Evolutionary conservation across 1,139 yeast species (phyloP).

Genomic region (Scheffersomyces parashehatae): DNA sequence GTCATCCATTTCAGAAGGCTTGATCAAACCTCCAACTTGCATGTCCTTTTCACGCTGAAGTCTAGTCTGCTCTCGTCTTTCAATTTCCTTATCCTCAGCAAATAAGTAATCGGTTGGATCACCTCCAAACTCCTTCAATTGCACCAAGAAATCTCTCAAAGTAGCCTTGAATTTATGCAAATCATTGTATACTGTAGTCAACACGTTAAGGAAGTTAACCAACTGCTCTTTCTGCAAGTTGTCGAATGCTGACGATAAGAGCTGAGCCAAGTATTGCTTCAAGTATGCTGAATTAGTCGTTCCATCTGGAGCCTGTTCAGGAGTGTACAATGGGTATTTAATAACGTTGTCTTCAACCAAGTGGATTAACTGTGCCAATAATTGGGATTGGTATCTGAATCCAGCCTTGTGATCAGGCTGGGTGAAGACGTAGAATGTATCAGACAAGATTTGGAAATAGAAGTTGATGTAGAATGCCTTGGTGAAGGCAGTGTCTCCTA

Average conservation of each 20-base stretch:
- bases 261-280: constrained; percentile 78
- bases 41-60: constrained; percentile 79
- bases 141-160: constrained; percentile 93
- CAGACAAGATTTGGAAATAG: constrained; percentile 86
- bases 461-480: constrained; percentile 86
- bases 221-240: constrained; percentile 85
- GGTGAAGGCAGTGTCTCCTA: constrained; percentile 77
- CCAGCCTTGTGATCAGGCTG: constrained; percentile 99
- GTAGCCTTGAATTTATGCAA: constrained; percentile 78
- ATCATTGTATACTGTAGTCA: constrained; percentile 73
- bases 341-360: constrained; percentile 78
- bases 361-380: constrained; percentile 81
- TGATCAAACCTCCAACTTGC: constrained; percentile 89
- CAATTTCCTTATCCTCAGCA: constrained; percentile 90
- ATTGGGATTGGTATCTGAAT: constrained; percentile 81
- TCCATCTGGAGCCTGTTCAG: constrained; percentile 77
- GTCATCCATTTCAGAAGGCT: constrained; percentile 96
- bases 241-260: constrained; percentile 85
- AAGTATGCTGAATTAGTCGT: constrained; percentile 78
- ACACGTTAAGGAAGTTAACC: constrained; percentile 73
- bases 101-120: constrained; percentile 89
- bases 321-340: constrained; percentile 70
- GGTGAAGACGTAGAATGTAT: constrained; percentile 88
- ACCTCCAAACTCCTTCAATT: constrained; percentile 94
- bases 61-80: constrained; percentile 65